Percentiles rank a stretch among this genome's conserved stretches.
Evolutionary conservation across 441 rosid genomes (phyloP).

Genomic region (Erodium trifolium): DNA sequence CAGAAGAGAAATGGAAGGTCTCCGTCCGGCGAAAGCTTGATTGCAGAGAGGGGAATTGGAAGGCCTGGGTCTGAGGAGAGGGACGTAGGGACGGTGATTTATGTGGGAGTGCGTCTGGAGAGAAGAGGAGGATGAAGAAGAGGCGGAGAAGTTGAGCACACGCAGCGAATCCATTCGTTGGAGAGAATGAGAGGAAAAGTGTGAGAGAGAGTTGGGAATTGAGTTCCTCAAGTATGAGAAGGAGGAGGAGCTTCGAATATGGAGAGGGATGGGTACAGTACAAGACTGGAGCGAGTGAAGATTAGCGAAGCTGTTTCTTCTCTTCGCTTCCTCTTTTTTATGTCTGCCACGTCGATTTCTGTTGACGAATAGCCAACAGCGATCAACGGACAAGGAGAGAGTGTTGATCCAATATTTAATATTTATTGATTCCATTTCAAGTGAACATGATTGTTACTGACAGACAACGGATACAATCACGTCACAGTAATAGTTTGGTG

Average conservation of each 20-base stretch:
- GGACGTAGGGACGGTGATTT: background rate
- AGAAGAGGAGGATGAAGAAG: background rate
- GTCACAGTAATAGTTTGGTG: too few relatives aligned
- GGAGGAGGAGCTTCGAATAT: background rate
- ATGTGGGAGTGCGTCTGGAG: background rate
- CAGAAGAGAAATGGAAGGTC: background rate
- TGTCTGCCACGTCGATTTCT: background rate
- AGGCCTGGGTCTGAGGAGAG: background rate
- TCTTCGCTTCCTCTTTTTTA: background rate
- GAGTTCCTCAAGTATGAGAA: background rate
- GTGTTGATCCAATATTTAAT: too few relatives aligned
- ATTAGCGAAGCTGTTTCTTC: background rate
- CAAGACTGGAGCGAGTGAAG: slow-evolving; percentile 1
- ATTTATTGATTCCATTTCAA: too few relatives aligned
- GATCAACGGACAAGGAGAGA: background rate
- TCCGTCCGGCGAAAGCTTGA: background rate
- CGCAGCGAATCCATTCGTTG: slow-evolving; percentile 6
- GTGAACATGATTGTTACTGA: too few relatives aligned
- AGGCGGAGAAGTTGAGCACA: background rate
- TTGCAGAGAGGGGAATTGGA: background rate
- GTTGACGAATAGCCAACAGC: background rate
- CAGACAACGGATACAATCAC: too few relatives aligned
- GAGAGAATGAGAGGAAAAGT: slow-evolving; percentile 5
- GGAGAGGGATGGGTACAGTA: background rate
- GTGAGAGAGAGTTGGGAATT: background rate